Evolutionary conservation across 306 rosid genomes (phyloP), one percentile per base, ranked within the genome.

Genomic region (Luffa acutangula): DNA sequence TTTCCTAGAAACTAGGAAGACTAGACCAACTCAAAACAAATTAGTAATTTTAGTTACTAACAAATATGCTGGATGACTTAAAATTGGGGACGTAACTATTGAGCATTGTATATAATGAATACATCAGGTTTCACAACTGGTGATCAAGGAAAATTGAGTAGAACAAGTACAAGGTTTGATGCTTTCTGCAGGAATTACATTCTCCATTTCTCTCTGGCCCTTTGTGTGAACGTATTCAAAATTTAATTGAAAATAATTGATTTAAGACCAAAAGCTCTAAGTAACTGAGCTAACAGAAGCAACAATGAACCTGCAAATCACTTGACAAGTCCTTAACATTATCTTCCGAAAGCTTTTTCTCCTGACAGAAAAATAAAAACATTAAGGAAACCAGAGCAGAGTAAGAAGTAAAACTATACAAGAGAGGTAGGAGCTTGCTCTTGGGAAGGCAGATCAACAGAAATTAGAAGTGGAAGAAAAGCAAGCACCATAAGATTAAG

Each of bases 331-430:
- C 98, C 85, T 93, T 96, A 75, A 87, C 93, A 39, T 87, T 96
- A 82, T 93, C 98, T 88, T 90, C 96, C 3, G 97, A 90, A 78
- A 96, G 97, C 78, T 93, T 93, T 84, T 96, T 96, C 36, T 90
- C 99, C 99, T 96, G 83, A 31, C 33, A 57, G 65, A 77, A 72
- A 65, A 78, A 18, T 25, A 34, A 65, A 78, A 84, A 74, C 20
- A 36, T 49, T 11, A 39, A 71, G 81, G 63, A 49, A 65, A 74
- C 59, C 81, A 48, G 80, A 74, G 59, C 81, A 48, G 80, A 33
- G 43, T 21, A 52, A 62, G 72, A 25, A 25, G 17, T 10, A 11
- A 80, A 74, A 54, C 75, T 42, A 83, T 45, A 72, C 79, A 82
- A 15, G 5, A 79, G 49, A 36, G 2, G 2, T 3, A 7, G 46